A percentile compares a stretch with the other conserved stretches of the same genome.
phyloP scores from a whole-genome alignment of 495 filamentous ascomycete species.

The Penicilliopsis zonata region DNA sequence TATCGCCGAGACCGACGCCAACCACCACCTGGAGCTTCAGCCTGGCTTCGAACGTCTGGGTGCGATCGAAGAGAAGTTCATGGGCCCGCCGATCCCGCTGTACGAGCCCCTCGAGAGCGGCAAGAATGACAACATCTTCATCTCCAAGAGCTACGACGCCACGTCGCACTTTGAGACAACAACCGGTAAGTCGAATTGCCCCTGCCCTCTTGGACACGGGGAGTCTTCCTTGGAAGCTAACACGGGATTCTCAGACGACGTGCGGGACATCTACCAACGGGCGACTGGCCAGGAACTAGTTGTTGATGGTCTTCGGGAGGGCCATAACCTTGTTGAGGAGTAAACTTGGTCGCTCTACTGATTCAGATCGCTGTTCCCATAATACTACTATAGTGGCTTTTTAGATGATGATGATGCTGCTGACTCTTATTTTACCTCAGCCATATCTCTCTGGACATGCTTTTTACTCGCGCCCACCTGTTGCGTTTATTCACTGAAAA shows the following conservation, averaged over 20 bases:
- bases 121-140: constrained; percentile 82
- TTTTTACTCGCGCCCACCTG: background rate
- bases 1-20: constrained; percentile 80
- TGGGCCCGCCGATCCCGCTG: constrained; percentile 80
- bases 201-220: background rate
- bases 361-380: constrained; percentile 6
- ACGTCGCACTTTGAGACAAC: constrained; percentile 96
- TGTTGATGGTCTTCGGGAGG: constrained; percentile 42
- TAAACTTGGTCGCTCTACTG: constrained; percentile 15
- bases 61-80: constrained; percentile 92
- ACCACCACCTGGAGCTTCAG: constrained; percentile 92
- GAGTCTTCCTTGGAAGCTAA: too few species aligned
- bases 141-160: constrained; percentile 96
- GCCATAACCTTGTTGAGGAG: constrained; percentile 37
- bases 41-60: constrained; percentile 90
- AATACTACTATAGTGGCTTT: constrained; percentile 23
- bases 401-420: too few species aligned
- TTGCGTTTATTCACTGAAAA: background rate
- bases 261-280: constrained; percentile 84
- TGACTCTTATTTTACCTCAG: background rate
- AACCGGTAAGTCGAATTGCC: constrained; percentile 43
- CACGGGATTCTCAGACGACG: constrained; percentile 76
- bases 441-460: constrained; percentile 3
- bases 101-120: constrained; percentile 89
- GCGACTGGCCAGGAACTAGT: constrained; percentile 81